Percentiles rank a stretch among this genome's conserved stretches.
phyloP scores from a whole-genome alignment of 345 rosid genomes.

The Melastoma malabathricum region DNA sequence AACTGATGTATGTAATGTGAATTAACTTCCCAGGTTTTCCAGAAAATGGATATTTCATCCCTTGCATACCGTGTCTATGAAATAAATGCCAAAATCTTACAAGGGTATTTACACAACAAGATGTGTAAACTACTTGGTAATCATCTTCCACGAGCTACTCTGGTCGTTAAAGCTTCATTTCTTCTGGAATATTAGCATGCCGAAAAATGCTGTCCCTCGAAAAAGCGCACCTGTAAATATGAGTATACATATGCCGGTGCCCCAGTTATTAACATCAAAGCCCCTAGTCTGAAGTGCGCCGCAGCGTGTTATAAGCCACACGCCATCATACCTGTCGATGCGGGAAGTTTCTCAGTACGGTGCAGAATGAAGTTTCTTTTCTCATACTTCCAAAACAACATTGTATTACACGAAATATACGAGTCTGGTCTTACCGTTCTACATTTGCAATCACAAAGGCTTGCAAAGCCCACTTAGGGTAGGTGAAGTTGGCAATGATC shows the following conservation, averaged over 20 bases:
- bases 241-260: slow-evolving; percentile 46
- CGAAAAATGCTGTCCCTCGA: slow-evolving; percentile 46
- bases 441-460: slow-evolving; percentile 82
- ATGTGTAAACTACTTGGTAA: too few relatives aligned
- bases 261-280: slow-evolving; percentile 48
- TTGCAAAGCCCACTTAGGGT: slow-evolving; percentile 81
- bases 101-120: too few relatives aligned
- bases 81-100: too few relatives aligned
- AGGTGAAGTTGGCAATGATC: slow-evolving; percentile 44
- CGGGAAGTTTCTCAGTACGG: not conserved
- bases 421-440: slow-evolving; percentile 29
- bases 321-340: slow-evolving; percentile 55
- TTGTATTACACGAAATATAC: too few relatives aligned
- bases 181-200: slow-evolving; percentile 67
- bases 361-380: too few relatives aligned
- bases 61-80: too few relatives aligned
- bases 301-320: slow-evolving; percentile 85
- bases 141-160: too few relatives aligned
- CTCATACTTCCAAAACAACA: too few relatives aligned
- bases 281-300: slow-evolving; percentile 48
- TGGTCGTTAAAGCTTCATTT: slow-evolving; percentile 17
- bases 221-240: slow-evolving; percentile 33
- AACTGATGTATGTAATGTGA: too few relatives aligned
- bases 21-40: too few relatives aligned
- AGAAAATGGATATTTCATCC: too few relatives aligned